Percentiles rank a stretch among this genome's conserved stretches.
These are phyloP conservation scores for Boletus rufocinnamomeus DNA, from an alignment of 768 basidiomycete genomes.

Conservation along the genomic window DNA sequence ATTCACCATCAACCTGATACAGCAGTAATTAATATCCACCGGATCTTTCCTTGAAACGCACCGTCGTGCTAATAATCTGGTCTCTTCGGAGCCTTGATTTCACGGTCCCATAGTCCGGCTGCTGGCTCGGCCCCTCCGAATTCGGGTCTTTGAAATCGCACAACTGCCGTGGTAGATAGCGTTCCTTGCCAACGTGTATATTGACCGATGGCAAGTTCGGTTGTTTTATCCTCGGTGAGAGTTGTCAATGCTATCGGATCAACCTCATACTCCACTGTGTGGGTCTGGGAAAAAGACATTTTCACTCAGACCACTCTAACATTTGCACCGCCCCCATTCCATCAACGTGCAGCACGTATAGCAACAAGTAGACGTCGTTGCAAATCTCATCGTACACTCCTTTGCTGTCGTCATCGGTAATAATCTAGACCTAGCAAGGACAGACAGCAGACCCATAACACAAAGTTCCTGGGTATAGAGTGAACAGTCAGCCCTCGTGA, in stretches of 20 bases:
- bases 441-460: not conserved
- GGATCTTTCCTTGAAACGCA: constrained; percentile 26
- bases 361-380: not conserved
- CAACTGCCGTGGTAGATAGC: too few species aligned
- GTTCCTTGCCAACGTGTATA: not conserved
- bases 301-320: not conserved
- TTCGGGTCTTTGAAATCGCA: not conserved
- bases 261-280: not conserved
- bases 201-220: not conserved
- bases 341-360: not conserved
- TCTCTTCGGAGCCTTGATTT: constrained; percentile 9
- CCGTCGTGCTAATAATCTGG: not conserved
- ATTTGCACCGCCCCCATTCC: not conserved
- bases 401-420: constrained; percentile 1
- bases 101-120: constrained; percentile 1
- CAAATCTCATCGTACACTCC: constrained; percentile 11
- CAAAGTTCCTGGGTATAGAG: constrained; percentile 5
- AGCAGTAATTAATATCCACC: constrained; percentile 8
- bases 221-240: not conserved
- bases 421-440: not conserved
- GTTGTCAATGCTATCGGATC: not conserved
- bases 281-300: not conserved
- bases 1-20: not conserved
- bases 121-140: not conserved
- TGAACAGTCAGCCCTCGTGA: constrained; percentile 1